A percentile compares a stretch with the other conserved stretches of the same genome.
Evolutionary conservation across 805 yeast species (phyloP).

Genomic region (Cyberlindnera xishuangbannaensis): DNA sequence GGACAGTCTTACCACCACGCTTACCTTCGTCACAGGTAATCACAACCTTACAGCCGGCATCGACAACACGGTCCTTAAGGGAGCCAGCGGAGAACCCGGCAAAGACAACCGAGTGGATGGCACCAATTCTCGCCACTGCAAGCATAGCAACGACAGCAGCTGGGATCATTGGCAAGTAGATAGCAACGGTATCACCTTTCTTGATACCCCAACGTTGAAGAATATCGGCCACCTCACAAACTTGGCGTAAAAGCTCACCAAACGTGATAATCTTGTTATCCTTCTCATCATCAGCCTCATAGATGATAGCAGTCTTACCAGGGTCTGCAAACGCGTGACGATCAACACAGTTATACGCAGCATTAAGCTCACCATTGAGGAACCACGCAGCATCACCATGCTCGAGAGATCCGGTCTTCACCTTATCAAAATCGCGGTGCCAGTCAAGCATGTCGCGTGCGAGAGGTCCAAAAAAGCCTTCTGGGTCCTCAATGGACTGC

Average conservation of each 20-base stretch:
- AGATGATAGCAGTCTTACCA: conserved; percentile 75
- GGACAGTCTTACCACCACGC: conserved; percentile 92
- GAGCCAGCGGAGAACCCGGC: conserved; percentile 97
- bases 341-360: conserved; percentile 90
- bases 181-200: conserved; percentile 95
- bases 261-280: conserved; percentile 73
- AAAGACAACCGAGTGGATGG: conserved; percentile 91
- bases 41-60: conserved; percentile 79
- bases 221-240: conserved; percentile 80
- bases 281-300: conserved; percentile 88
- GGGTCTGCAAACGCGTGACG: conserved; percentile 90
- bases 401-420: conserved; percentile 49
- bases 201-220: conserved; percentile 79
- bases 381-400: conserved; percentile 88
- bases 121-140: conserved; percentile 92
- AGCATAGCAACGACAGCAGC: conserved; percentile 92
- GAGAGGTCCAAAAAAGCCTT: conserved; percentile 67
- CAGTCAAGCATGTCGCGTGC: conserved; percentile 72
- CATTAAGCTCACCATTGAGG: conserved; percentile 87
- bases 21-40: conserved; percentile 94
- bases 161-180: conserved; percentile 96
- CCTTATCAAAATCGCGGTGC: conserved; percentile 72
- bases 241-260: conserved; percentile 80
- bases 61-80: conserved; percentile 81
- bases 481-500: conserved; percentile 76